Conservation (phyloP, 2,329 filamentous ascomycete genomes). For the Cytospora schulzeri region DNA sequence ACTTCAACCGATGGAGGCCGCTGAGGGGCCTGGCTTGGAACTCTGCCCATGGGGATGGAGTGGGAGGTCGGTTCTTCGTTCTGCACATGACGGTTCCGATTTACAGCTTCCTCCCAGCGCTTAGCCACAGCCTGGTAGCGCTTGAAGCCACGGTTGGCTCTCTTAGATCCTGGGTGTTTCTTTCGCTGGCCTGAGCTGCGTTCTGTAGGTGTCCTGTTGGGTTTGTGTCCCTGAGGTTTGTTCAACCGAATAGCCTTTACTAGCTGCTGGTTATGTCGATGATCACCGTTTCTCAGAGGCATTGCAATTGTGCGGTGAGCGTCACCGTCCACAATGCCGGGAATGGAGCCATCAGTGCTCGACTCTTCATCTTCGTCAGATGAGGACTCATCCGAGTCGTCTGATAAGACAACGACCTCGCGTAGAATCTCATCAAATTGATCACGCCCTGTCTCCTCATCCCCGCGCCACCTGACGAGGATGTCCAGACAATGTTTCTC, state of each 20-base stretch:
- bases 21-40: slow-evolving; percentile 27
- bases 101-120: slow-evolving; percentile 38
- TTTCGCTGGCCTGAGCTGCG: slow-evolving; percentile 26
- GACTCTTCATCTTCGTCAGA: slow-evolving; percentile 42
- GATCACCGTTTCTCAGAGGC: background rate
- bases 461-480: slow-evolving; percentile 72
- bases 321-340: slow-evolving; percentile 3
- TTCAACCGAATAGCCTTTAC: background rate
- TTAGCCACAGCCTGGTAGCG: slow-evolving; percentile 44
- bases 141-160: slow-evolving; percentile 48
- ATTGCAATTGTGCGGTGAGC: background rate
- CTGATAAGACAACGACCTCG: slow-evolving; percentile 67
- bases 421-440: slow-evolving; percentile 68
- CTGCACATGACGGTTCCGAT: slow-evolving; percentile 34
- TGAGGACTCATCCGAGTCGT: slow-evolving; percentile 47
- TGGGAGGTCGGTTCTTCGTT: slow-evolving; percentile 7
- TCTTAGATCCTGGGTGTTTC: slow-evolving; percentile 36
- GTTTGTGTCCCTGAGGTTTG: background rate
- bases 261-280: background rate
- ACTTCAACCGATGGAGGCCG: slow-evolving; percentile 23
- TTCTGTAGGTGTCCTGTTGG: background rate
- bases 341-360: slow-evolving; percentile 37
- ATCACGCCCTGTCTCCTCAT: slow-evolving; percentile 69
- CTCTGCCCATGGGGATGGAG: slow-evolving; percentile 24
- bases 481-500: slow-evolving; percentile 64